phyloP scores from a whole-genome alignment of 106 monocot species.

The Allium cepa region DNA sequence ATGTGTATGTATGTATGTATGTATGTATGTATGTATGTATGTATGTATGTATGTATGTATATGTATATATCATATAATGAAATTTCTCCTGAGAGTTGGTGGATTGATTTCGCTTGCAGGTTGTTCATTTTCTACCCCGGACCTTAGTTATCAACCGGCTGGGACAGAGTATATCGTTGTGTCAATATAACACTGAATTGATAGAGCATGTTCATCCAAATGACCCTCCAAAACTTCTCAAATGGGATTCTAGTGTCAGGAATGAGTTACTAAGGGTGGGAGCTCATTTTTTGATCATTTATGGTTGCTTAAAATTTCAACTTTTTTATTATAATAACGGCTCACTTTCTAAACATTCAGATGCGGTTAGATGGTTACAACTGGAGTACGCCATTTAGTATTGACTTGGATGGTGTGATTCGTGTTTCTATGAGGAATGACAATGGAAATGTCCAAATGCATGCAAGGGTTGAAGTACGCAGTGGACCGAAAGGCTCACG shows the following conservation, averaged over 20 bases:
- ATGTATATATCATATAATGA: not conserved
- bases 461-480: constrained; percentile 67
- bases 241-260: constrained; percentile 52
- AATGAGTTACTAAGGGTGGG: constrained; percentile 67
- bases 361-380: constrained; percentile 73
- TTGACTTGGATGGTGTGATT: constrained; percentile 72
- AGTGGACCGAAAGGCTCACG: constrained; percentile 62
- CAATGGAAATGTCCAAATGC: constrained; percentile 35
- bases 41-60: no score
- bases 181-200: constrained; percentile 38
- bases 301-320: not conserved
- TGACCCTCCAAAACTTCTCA: constrained; percentile 68
- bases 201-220: constrained; percentile 44
- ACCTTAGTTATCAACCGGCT: constrained; percentile 77
- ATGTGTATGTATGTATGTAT: no score
- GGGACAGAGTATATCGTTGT: constrained; percentile 48
- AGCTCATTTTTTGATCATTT: not conserved
- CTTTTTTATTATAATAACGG: not conserved
- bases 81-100: not conserved
- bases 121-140: constrained; percentile 67
- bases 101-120: constrained; percentile 33
- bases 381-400: constrained; percentile 90
- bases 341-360: constrained; percentile 18
- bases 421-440: constrained; percentile 38
- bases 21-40: no score